Base-by-base conservation (phyloP, 257 asterid genomes). In the Primulina huaijiensis region DNA sequence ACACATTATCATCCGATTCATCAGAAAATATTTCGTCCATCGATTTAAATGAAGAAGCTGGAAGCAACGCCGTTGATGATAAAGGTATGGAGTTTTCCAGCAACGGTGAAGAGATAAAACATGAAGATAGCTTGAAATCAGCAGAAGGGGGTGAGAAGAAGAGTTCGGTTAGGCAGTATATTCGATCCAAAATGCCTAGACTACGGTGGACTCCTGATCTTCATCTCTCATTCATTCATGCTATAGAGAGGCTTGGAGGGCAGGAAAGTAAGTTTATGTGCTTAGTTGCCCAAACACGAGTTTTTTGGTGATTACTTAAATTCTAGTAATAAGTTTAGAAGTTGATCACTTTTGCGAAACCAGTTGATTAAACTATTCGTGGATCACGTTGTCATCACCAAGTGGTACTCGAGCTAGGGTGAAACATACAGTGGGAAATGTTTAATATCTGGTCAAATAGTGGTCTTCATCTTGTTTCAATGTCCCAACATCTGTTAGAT, bases 161-260 rank as follows among this genome's bases (percentile, higher is more conserved):
- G 84, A 76, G 68, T 38, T 65, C 72, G 0, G 90, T 89, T 58
- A 81, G 99, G 2, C 91, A 76, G 10, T 94, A 94, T 25, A 80
- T 89, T 38, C 79, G 99, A 60, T 91, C 99, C 16, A 91, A 87
- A 77, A 72, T 83, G 82, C 99, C 99, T 0, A 80, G 99, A 86
- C 93, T 94, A 14, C 80, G 95, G 40, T 94, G 99, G 99, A 94
- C 99, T 55, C 90, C 95, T 1, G 93, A 91, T 2, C 97, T 91
- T 4, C 99, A 90, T 76, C 85, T 80, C 78, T 85, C 97, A 33
- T 94, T 94, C 71, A 89, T 94, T 23, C 88, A 85, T 84, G 97
- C 99, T 25, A 87, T 94, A 74, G 84, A 86, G 72, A 88, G 93
- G 71, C 76, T 94, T 9, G 99, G 99, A 25, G 99, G 99, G 11